Evolutionary conservation across 495 filamentous ascomycete species (phyloP).

Genomic region (Hypoxylon perforatum): DNA sequence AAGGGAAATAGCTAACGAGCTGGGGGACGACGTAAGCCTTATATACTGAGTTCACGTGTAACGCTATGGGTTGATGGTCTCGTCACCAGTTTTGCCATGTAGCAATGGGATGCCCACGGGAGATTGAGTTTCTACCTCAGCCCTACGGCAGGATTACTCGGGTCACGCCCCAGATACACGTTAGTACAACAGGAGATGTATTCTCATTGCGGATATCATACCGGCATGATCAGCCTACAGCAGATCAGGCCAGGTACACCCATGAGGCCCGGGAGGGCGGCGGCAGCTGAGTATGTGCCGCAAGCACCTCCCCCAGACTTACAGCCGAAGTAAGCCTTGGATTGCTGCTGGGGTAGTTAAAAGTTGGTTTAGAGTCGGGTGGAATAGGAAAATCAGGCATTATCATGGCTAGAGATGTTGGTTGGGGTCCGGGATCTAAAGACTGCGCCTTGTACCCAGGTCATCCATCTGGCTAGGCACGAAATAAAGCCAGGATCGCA

Average conservation of each 20-base stretch:
- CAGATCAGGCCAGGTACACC: slow-evolving; percentile 4
- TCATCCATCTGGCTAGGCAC: slow-evolving; percentile 40
- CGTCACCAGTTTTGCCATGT: slow-evolving; percentile 25
- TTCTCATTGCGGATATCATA: slow-evolving; percentile 21
- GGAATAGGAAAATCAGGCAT: slow-evolving; percentile 10
- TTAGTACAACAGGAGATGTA: slow-evolving; percentile 22
- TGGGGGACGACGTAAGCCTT: slow-evolving; percentile 23
- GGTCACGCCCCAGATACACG: slow-evolving; percentile 34
- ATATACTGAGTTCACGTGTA: slow-evolving; percentile 34
- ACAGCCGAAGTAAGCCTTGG: slow-evolving; percentile 19
- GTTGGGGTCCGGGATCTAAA: slow-evolving; percentile 37
- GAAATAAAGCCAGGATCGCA: slow-evolving; percentile 32
- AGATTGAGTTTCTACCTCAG: slow-evolving; percentile 41
- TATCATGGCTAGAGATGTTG: slow-evolving; percentile 30
- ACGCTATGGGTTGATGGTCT: slow-evolving; percentile 16
- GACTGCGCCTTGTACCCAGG: slow-evolving; percentile 38
- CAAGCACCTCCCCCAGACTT: slow-evolving; percentile 16
- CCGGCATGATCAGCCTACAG: slow-evolving; percentile 20
- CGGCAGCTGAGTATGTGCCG: slow-evolving; percentile 9
- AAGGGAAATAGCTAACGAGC: slow-evolving; percentile 13
- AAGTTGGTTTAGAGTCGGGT: slow-evolving; percentile 16
- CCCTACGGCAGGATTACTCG: slow-evolving; percentile 43
- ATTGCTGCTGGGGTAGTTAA: slow-evolving; percentile 8
- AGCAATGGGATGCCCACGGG: slow-evolving; percentile 29
- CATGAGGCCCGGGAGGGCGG: slow-evolving; percentile 16